These are phyloP conservation scores for Furculomyces boomerangus DNA, from an alignment of 371 early-diverging fungal genomes.

Conservation along the genomic window DNA sequence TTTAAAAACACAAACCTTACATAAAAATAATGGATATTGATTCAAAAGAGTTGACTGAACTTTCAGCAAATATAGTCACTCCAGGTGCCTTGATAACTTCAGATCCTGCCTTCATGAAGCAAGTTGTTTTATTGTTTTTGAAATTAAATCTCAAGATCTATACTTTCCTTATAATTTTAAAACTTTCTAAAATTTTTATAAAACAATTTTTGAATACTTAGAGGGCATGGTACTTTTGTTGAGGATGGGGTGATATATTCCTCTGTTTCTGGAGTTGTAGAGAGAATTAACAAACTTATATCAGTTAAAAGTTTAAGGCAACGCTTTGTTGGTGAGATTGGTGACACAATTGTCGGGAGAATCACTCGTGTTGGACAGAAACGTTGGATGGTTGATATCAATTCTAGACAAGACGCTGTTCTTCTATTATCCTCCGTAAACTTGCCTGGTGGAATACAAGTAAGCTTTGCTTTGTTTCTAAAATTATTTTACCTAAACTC, in stretches of 20 bases:
- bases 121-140: constrained; percentile 21
- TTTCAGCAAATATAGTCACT: constrained; percentile 39
- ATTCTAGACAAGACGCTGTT: constrained; percentile 73
- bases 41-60: too few relatives aligned
- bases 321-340: constrained; percentile 72
- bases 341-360: constrained; percentile 97
- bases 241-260: constrained; percentile 49
- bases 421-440: constrained; percentile 87
- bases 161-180: background rate
- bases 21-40: too few relatives aligned
- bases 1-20: too few relatives aligned
- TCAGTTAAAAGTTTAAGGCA: constrained; percentile 77
- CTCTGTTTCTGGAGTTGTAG: constrained; percentile 80
- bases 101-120: constrained; percentile 62
- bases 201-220: too few relatives aligned
- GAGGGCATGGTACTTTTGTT: constrained; percentile 92
- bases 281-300: constrained; percentile 91
- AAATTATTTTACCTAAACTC: background rate
- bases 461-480: background rate
- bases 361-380: constrained; percentile 80
- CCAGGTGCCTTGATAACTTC: constrained; percentile 74
- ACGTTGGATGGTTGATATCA: constrained; percentile 96
- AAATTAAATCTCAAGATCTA: constrained; percentile 1
- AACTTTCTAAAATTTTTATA: background rate
- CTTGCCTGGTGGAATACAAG: constrained; percentile 92